Evolutionary conservation across 108 stramenopile genomes (phyloP), one percentile per base, ranked within the genome.

Genomic region (Stephanodiscus triporus): DNA sequence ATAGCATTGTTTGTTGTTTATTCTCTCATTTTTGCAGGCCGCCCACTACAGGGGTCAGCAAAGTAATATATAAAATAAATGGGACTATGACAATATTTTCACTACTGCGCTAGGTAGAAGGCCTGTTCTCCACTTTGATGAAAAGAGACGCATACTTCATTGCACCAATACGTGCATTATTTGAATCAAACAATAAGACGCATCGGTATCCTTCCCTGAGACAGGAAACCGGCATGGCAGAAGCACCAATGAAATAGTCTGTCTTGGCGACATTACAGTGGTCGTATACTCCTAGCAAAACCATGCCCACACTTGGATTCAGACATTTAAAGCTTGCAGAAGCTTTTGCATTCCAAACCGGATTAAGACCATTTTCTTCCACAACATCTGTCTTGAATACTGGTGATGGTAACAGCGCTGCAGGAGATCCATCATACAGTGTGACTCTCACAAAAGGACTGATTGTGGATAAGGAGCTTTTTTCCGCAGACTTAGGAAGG

Each of bases 291-390:
- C 81, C 77, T 80, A 94, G 78, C 10, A 81, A 67, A 17, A 90
- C 17, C 68, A 94, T 89, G n/a, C 88, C 89, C 30, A 91, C 66
- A 55, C 81, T 91, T 66, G 80, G 94, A 70, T 77, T 84, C 27
- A 69, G 61, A 29, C 79, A 90, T 30, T 75, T 66, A 71, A 95
- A 95, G 1, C 38, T 66, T 58, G 51, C 81, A 47, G 66, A 75
- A 26, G 85, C 87, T 1, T 75, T 50, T 36, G 91, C 89, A 61
- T 93, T 85, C 88, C 91, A 97, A 13, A 96, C 78, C n/a, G 98
- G 98, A 82, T 96, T 96, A 63, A 96, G 77, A 30, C 96, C 95
- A 74, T 97, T 97, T 43, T 85, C 89, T 45, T 82, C 62, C n/a
- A 93, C 80, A 13, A 76, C 70, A 9, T 77, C 61, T 27, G 94